phyloP scores from a whole-genome alignment of 805 yeast species.

The Teunomyces lycoperdinae region DNA sequence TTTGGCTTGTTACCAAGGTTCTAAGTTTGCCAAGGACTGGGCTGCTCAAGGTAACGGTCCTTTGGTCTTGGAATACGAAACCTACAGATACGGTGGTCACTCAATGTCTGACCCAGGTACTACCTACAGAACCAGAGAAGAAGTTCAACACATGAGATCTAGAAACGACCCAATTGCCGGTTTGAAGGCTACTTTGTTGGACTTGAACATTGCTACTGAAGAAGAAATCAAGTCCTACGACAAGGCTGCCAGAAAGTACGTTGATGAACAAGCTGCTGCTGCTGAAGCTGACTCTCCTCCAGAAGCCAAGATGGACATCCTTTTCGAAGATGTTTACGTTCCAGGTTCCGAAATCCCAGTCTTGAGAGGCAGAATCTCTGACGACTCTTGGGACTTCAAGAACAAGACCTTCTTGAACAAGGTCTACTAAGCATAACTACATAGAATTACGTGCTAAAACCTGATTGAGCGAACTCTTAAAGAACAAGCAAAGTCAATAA shows the following conservation, averaged over 20 bases:
- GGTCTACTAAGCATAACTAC: constrained; percentile 33
- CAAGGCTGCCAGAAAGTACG: constrained; percentile 93
- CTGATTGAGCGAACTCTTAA: background rate
- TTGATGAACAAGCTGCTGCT: constrained; percentile 88
- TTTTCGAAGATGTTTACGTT: constrained; percentile 95
- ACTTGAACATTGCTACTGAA: constrained; percentile 83
- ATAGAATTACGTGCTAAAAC: background rate
- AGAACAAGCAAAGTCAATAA: background rate
- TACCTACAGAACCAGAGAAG: constrained; percentile 99
- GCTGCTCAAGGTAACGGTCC: constrained; percentile 92
- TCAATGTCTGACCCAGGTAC: constrained; percentile 99
- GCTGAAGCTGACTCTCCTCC: constrained; percentile 96
- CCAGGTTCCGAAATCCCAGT: constrained; percentile 91
- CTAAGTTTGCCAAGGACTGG: constrained; percentile 97
- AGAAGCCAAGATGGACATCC: constrained; percentile 89
- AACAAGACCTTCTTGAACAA: constrained; percentile 45
- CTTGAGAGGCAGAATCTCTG: constrained; percentile 94
- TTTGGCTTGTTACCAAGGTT: constrained; percentile 91
- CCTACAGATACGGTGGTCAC: constrained; percentile 99
- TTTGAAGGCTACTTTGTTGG: constrained; percentile 81
- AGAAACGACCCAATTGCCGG: constrained; percentile 98
- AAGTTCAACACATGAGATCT: constrained; percentile 98
- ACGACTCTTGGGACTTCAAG: constrained; percentile 87
- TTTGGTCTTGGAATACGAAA: constrained; percentile 91
- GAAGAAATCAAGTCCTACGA: constrained; percentile 92